Conservation (phyloP, 148 eudicot species). For the Chenopodium suecicum region DNA sequence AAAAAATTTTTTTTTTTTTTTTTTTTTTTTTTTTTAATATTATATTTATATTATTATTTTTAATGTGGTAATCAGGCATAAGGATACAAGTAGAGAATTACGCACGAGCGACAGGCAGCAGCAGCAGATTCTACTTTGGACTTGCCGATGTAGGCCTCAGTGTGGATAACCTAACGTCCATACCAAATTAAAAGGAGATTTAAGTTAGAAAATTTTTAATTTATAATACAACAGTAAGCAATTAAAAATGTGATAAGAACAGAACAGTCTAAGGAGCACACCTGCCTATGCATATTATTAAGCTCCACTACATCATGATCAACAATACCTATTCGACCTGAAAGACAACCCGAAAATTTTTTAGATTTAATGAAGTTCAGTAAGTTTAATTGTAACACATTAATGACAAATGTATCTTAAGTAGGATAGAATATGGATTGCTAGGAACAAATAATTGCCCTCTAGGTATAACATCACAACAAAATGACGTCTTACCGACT, state of each 20-base stretch:
- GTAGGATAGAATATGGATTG: neutral
- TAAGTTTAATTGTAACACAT: neutral
- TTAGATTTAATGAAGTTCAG: neutral
- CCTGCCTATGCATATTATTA: constrained; percentile 99
- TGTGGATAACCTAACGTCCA: constrained; percentile 69
- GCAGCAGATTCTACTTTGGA: constrained; percentile 98
- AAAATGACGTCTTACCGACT: constrained; percentile 49
- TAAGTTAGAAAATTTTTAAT: neutral
- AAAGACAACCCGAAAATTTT: neutral
- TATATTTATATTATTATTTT: too few relatives aligned
- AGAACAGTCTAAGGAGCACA: constrained; percentile 29
- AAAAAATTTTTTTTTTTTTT: too few relatives aligned
- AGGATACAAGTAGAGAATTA: constrained; percentile 18
- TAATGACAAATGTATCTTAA: neutral
- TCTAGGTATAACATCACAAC: neutral
- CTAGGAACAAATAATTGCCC: neutral
- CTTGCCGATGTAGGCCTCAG: constrained; percentile 80
- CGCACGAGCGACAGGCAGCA: constrained; percentile 89
- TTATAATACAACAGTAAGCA: neutral
- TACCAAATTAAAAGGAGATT: neutral
- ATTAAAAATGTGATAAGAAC: neutral
- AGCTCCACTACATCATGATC: constrained; percentile 99
- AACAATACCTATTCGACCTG: constrained; percentile 88
- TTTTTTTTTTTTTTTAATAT: too few relatives aligned
- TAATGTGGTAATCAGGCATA: neutral